Percentiles rank a stretch among this genome's conserved stretches.
Conservation (phyloP, 139 green algal species). For the Tetradesmus obliquus region DNA sequence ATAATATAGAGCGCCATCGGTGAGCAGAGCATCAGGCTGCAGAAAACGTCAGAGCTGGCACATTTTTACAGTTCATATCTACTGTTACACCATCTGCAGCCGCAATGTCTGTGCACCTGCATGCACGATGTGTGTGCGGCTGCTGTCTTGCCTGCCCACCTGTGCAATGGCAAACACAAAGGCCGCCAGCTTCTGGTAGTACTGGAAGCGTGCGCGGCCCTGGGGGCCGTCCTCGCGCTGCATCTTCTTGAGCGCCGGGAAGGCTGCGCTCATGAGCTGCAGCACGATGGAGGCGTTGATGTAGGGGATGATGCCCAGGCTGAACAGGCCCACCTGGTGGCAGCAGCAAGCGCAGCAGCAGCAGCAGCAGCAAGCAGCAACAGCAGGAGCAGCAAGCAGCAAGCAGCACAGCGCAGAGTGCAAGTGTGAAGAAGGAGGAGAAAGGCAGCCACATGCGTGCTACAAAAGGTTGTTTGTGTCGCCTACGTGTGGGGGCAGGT, state of each 20-base stretch:
- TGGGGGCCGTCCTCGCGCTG: constrained; percentile 96
- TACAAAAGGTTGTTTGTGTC: too few species aligned
- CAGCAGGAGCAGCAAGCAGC: too few species aligned
- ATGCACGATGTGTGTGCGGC: too few species aligned
- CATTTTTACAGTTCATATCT: too few species aligned
- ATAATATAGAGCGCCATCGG: too few species aligned
- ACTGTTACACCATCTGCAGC: too few species aligned
- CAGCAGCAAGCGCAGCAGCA: constrained; percentile 49
- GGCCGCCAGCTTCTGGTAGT: constrained; percentile 91
- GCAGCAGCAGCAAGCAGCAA: constrained; percentile 18
- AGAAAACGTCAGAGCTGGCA: too few species aligned
- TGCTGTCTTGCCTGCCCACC: constrained; percentile 10
- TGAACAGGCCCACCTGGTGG: constrained; percentile 89
- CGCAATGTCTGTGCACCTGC: background rate
- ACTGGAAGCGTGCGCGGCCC: constrained; percentile 88
- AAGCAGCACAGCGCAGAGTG: background rate
- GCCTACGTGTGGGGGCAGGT: too few species aligned
- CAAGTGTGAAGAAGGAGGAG: background rate
- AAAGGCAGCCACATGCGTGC: background rate
- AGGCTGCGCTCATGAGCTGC: constrained; percentile 91
- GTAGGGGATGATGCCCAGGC: constrained; percentile 99
- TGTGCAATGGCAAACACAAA: constrained; percentile 93
- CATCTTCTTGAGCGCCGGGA: constrained; percentile 94
- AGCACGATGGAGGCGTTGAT: constrained; percentile 98
- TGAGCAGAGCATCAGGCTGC: background rate